Conservation (phyloP, 192 early-diverging fungal species). For the Coemansia sp. region DNA sequence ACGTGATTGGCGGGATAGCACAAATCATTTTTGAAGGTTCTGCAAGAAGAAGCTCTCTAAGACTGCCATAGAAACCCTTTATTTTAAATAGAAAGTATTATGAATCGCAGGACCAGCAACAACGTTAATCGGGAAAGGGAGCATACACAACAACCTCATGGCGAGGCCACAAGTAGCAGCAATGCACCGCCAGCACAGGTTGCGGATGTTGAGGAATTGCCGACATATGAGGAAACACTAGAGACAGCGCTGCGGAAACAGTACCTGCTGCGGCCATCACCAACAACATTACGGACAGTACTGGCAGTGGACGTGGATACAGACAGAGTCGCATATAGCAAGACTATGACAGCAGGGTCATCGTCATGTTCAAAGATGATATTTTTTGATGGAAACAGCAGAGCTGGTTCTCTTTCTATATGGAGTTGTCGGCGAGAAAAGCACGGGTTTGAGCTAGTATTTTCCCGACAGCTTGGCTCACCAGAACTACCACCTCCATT, state of each 20-base stretch:
- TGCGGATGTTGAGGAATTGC: slow-evolving; percentile 22
- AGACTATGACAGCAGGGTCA: slow-evolving; percentile 9
- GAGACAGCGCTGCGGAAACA: slow-evolving; percentile 21
- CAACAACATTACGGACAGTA: slow-evolving; percentile 26
- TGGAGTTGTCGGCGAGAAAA: slow-evolving; percentile 33
- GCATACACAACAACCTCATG: neutral
- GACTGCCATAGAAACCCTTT: too few species aligned
- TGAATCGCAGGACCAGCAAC: neutral
- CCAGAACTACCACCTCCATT: slow-evolving; percentile 8
- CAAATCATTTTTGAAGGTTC: neutral
- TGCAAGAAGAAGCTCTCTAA: too few species aligned
- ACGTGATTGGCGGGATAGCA: neutral
- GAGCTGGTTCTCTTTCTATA: neutral
- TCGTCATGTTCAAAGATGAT: slow-evolving; percentile 4
- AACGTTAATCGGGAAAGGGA: neutral
- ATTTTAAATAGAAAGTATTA: neutral
- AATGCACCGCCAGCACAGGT: neutral
- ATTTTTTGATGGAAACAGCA: neutral
- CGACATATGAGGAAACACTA: slow-evolving; percentile 47
- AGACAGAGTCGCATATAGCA: slow-evolving; percentile 3
- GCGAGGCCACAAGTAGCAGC: neutral
- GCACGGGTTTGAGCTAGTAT: slow-evolving; percentile 35
- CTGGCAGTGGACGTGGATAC: slow-evolving; percentile 24
- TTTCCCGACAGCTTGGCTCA: slow-evolving; percentile 13
- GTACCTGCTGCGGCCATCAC: slow-evolving; percentile 27